A percentile compares a stretch with the other conserved stretches of the same genome.
phyloP scores from a whole-genome alignment of 306 rosid species.

The Rosa chinensis region DNA sequence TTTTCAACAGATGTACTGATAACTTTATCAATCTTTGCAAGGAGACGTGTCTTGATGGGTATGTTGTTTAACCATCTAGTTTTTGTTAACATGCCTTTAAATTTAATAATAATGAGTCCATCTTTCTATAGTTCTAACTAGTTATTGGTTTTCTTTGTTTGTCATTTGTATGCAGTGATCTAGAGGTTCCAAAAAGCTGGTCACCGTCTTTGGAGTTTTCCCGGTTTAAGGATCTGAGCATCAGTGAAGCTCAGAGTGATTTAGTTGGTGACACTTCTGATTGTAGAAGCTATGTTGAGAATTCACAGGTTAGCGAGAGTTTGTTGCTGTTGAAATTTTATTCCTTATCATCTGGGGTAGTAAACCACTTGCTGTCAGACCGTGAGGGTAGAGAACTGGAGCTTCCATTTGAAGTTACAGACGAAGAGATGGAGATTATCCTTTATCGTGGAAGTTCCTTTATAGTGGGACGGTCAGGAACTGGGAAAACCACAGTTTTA shows the following conservation, averaged over 20 bases:
- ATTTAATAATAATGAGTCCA: not conserved
- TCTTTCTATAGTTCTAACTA: not conserved
- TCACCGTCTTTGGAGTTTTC: slow-evolving; percentile 34
- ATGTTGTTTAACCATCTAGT: slow-evolving; percentile 19
- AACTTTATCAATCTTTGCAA: slow-evolving; percentile 52
- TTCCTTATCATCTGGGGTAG: slow-evolving; percentile 47
- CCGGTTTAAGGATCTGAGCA: slow-evolving; percentile 35
- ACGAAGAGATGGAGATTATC: slow-evolving; percentile 61
- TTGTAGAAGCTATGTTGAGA: slow-evolving; percentile 68
- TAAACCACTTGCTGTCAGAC: slow-evolving; percentile 61
- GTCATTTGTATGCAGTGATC: slow-evolving; percentile 31
- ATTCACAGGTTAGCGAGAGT: slow-evolving; percentile 78
- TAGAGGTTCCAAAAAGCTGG: slow-evolving; percentile 66
- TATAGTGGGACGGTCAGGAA: slow-evolving; percentile 81
- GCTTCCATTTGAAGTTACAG: slow-evolving; percentile 76
- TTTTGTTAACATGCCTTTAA: not conserved
- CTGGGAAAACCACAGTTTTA: slow-evolving; percentile 84
- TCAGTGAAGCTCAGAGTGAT: slow-evolving; percentile 29
- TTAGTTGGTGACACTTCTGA: slow-evolving; percentile 30
- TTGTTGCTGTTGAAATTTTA: slow-evolving; percentile 78
- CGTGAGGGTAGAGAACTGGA: slow-evolving; percentile 53
- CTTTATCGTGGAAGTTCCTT: slow-evolving; percentile 57
- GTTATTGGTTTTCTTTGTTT: not conserved
- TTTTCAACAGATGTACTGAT: slow-evolving; percentile 55
- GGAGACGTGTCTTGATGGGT: slow-evolving; percentile 57